Evolutionary conservation across 345 rosid species (phyloP).

Genomic region (Aquilaria sinensis): DNA sequence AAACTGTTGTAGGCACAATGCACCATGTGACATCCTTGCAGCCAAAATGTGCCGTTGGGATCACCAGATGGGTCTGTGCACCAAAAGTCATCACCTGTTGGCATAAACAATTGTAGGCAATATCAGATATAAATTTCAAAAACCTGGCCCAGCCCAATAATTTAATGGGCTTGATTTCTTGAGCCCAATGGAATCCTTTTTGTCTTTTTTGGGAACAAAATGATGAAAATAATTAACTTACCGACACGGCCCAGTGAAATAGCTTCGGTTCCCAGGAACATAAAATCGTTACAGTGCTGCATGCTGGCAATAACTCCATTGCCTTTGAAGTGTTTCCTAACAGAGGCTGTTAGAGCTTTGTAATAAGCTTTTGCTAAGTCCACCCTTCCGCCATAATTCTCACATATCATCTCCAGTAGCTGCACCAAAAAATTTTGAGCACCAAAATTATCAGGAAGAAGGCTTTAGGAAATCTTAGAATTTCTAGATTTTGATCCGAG

Average conservation of each 20-base stretch:
- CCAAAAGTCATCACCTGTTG: constrained; percentile 94
- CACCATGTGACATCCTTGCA: constrained; percentile 99
- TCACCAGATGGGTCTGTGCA: constrained; percentile 97
- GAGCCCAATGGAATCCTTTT: neutral
- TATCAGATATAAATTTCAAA: neutral
- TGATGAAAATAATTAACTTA: constrained; percentile 21
- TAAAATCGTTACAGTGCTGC: constrained; percentile 98
- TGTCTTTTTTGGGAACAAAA: neutral
- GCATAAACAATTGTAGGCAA: neutral
- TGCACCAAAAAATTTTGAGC: constrained; percentile 15
- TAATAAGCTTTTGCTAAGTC: constrained; percentile 81
- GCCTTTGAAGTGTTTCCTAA: constrained; percentile 78
- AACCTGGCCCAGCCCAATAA: constrained; percentile 7
- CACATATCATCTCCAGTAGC: constrained; percentile 85
- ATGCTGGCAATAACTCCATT: constrained; percentile 97
- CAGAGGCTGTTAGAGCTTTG: constrained; percentile 74
- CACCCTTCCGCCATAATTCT: constrained; percentile 88
- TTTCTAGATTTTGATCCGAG: too few species aligned
- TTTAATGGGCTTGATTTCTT: neutral
- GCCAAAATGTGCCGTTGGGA: constrained; percentile 94
- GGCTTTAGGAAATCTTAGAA: too few species aligned
- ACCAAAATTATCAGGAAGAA: neutral
- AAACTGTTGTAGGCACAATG: constrained; percentile 98
- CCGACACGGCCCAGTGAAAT: constrained; percentile 97
- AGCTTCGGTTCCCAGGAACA: constrained; percentile 95